Conservation (phyloP, 108 stramenopile genomes). For the Stephanodiscus triporus region DNA sequence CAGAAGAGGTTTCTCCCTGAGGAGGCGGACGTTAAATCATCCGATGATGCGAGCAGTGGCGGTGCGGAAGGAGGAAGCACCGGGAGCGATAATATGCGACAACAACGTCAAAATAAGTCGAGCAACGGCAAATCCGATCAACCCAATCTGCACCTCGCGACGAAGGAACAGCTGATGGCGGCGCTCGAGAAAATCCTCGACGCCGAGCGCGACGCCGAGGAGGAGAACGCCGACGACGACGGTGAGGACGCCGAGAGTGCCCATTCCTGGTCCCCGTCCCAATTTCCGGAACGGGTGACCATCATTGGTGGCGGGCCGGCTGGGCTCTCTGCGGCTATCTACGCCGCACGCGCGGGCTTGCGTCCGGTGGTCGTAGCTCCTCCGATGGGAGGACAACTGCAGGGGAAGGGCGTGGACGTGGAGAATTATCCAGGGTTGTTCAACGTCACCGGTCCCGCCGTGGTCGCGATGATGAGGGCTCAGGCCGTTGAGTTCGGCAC, state of each 20-base stretch:
- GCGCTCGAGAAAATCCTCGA: constrained; percentile 86
- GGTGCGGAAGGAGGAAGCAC: constrained; percentile 11
- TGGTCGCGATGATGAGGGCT: constrained; percentile 81
- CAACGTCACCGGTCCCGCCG: constrained; percentile 86
- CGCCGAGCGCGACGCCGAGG: constrained; percentile 76
- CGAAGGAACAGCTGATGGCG: constrained; percentile 75
- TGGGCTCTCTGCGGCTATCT: constrained; percentile 90
- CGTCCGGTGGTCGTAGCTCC: constrained; percentile 87
- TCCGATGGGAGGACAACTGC: constrained; percentile 90
- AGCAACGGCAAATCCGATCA: constrained; percentile 30
- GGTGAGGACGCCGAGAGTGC: constrained; percentile 69
- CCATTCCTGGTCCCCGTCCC: constrained; percentile 65
- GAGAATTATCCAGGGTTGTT: constrained; percentile 93
- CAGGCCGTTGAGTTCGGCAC: constrained; percentile 89
- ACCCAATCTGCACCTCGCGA: constrained; percentile 79
- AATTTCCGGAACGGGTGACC: constrained; percentile 76
- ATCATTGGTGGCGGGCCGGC: constrained; percentile 96
- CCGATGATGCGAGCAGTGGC: constrained; percentile 20
- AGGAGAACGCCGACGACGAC: constrained; percentile 81
- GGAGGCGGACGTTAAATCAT: constrained; percentile 35
- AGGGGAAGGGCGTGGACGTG: constrained; percentile 93
- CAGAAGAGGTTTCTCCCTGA: constrained; percentile 50
- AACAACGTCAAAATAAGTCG: background rate
- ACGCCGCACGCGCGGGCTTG: constrained; percentile 92
- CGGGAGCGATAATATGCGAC: constrained; percentile 13